phyloP scores from a whole-genome alignment of 306 rosid species.

The Cercis canadensis region DNA sequence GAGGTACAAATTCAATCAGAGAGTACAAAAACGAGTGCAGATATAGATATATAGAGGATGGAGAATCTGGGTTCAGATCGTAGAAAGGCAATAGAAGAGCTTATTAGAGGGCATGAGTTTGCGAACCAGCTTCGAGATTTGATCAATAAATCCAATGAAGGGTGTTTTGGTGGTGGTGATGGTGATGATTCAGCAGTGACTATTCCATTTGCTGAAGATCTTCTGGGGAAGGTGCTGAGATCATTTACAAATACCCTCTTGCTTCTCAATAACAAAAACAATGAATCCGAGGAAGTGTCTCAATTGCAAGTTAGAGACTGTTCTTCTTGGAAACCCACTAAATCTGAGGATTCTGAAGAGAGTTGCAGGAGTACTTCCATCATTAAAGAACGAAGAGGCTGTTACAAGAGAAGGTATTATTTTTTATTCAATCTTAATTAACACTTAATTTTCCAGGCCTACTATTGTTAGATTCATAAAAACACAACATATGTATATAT shows the following conservation, averaged over 20 bases:
- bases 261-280: conserved; percentile 32
- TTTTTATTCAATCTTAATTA: no score
- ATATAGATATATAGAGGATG: no score
- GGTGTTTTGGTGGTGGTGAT: no score
- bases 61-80: conserved; percentile 3
- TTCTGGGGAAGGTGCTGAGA: conserved; percentile 41
- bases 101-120: conserved; percentile 47
- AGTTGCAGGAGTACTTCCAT: conserved; percentile 42
- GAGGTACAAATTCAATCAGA: no score
- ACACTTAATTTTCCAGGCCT: no score
- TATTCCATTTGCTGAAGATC: conserved; percentile 38
- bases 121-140: conserved; percentile 41
- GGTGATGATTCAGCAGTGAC: neutral
- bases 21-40: no score
- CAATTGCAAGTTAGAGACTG: conserved; percentile 9
- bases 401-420: conserved; percentile 65
- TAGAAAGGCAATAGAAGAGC: conserved; percentile 43
- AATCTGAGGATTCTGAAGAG: conserved; percentile 52
- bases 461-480: no score
- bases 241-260: conserved; percentile 51
- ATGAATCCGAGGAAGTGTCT: conserved; percentile 15
- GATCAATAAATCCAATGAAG: neutral
- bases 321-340: conserved; percentile 29
- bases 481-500: no score
- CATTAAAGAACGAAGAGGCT: conserved; percentile 53